These are phyloP conservation scores for Candida maris DNA, from an alignment of 805 yeast species.

Conservation along the genomic window DNA sequence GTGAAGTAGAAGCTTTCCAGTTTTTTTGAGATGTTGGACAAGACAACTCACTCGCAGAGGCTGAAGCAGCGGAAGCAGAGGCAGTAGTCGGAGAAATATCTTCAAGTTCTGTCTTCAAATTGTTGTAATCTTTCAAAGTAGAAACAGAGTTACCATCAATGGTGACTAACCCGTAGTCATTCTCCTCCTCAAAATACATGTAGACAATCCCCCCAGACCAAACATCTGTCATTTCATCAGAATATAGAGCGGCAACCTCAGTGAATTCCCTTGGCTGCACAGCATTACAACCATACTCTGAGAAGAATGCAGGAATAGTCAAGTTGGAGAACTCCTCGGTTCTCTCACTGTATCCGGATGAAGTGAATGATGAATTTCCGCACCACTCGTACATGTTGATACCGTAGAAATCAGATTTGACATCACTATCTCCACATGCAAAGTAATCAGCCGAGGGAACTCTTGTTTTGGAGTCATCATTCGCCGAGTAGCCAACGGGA, in stretches of 20 bases:
- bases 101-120: constrained; percentile 53
- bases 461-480: constrained; percentile 83
- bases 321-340: constrained; percentile 70
- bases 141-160: constrained; percentile 44
- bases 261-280: constrained; percentile 71
- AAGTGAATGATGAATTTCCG: constrained; percentile 55
- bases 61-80: constrained; percentile 33
- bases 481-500: constrained; percentile 93
- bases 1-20: constrained; percentile 64
- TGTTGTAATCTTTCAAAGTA: constrained; percentile 58
- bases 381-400: constrained; percentile 90
- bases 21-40: constrained; percentile 51
- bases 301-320: constrained; percentile 78
- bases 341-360: constrained; percentile 67
- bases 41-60: constrained; percentile 32
- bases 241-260: constrained; percentile 67
- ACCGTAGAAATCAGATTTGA: constrained; percentile 76
- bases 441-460: constrained; percentile 78
- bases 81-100: constrained; percentile 49
- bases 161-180: constrained; percentile 76
- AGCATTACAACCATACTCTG: constrained; percentile 85
- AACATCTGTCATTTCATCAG: constrained; percentile 74
- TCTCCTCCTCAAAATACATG: constrained; percentile 84
- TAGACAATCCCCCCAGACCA: constrained; percentile 95
- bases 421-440: constrained; percentile 68